Percentiles rank a stretch among this genome's conserved stretches.
Conservation (phyloP, 176 grass and related monocot species). For the Tillandsia leiboldiana region DNA sequence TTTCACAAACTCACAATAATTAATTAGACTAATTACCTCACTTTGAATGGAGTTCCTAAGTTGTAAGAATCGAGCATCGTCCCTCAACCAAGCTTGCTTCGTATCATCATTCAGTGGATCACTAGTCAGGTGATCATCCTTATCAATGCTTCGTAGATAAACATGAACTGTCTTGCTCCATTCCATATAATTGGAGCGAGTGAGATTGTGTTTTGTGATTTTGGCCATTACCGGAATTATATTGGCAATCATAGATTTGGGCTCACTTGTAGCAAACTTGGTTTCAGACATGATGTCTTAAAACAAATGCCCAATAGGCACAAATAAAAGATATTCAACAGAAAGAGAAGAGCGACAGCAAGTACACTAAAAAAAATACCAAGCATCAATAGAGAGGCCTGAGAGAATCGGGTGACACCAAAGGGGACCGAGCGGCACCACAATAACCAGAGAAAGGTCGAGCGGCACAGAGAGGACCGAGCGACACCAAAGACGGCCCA, state of each 20-base stretch:
- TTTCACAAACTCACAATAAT: constrained; percentile 5
- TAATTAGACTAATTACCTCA: not conserved
- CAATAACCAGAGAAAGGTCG: too few relatives aligned
- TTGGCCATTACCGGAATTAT: not conserved
- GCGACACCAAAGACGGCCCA: too few relatives aligned
- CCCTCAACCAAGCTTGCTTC: not conserved
- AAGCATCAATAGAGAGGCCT: too few relatives aligned
- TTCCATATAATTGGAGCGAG: not conserved
- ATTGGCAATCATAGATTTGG: not conserved
- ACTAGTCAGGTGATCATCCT: not conserved
- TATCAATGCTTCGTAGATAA: not conserved
- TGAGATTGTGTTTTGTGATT: not conserved
- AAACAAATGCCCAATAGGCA: too few relatives aligned
- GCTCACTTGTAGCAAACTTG: too few relatives aligned
- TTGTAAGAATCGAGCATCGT: constrained; percentile 2
- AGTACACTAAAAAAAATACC: too few relatives aligned
- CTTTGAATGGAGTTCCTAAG: not conserved
- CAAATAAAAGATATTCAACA: too few relatives aligned
- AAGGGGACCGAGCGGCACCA: too few relatives aligned
- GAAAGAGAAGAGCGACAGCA: too few relatives aligned
- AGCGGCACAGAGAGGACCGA: too few relatives aligned
- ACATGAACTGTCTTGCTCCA: not conserved
- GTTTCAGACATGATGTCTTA: too few relatives aligned
- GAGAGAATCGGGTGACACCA: too few relatives aligned
- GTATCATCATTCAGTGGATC: not conserved